Base-by-base conservation (phyloP, 495 filamentous ascomycete species). In the Xylaria sp. region DNA sequence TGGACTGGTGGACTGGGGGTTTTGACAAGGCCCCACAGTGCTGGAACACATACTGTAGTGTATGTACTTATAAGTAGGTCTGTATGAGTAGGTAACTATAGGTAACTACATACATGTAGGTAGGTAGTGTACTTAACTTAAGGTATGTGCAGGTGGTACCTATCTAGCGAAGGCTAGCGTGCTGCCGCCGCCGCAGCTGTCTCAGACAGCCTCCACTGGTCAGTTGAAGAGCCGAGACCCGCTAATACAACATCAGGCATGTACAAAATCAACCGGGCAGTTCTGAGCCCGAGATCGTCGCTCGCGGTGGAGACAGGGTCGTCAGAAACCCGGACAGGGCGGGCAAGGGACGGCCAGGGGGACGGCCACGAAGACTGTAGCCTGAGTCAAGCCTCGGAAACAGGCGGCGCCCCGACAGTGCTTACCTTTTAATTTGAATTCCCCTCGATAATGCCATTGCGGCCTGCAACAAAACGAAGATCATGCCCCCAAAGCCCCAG, bases 231-330 rank as follows among this genome's bases (percentile, higher is more conserved):
- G 46, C 46, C 63, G 63, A 66, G 63, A 24, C 44, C 44, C 63
- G 46, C 63, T 19, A 24, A 35, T 67, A 24, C 66, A 67, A 19
- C 61, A 35, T 64, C 15, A 52, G 31, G 9, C 24, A 31, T 48
- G 21, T 64, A 46, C 41, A 66, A 57, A 55, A 52, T 41, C 31
- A 35, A 43, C 33, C 48, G 50, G 64, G 14, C 29, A n/a, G 19
- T 68, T 58, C 62, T 15, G 8, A 0, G 46, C 63, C 46, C 48
- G 63, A 66, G 63, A 66, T 66, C 62, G 63, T 50, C 63, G 44
- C 46, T 66, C 44, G 26, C 43, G 12, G 44, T 52, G 62, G 62
- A 8, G 62, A 21, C 24, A 8, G 31, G 21, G 61, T 41, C 33
- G 50, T 29, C 44, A 48, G 17, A 52, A 52, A 55, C 24, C 52